Conservation (phyloP, 768 basidiomycete species). For the Candolleomyces aberdarensis region DNA sequence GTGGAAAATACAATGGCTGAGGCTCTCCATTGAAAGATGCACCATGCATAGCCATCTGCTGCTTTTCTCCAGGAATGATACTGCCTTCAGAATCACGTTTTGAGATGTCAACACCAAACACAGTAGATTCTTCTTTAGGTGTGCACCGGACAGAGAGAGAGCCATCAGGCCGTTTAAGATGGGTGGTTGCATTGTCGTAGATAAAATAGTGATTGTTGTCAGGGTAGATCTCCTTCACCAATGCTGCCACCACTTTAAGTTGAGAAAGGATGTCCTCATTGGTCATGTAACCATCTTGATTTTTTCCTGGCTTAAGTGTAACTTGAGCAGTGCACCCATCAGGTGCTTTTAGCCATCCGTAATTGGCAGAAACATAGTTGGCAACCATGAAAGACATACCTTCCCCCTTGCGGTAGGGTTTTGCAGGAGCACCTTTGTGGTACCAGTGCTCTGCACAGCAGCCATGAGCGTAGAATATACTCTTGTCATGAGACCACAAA, state of each 20-base stretch:
- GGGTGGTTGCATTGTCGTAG: conserved; percentile 23
- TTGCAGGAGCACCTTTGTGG: conserved; percentile 19
- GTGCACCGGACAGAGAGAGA: conserved; percentile 27
- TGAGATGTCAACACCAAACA: conserved; percentile 8
- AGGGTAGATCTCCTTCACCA: conserved; percentile 21
- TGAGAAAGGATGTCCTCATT: conserved; percentile 29
- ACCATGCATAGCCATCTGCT: conserved; percentile 28
- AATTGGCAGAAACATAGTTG: conserved; percentile 30
- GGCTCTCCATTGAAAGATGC: conserved; percentile 18
- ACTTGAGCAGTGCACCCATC: conserved; percentile 11
- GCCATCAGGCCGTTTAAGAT: conserved; percentile 20
- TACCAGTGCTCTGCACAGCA: conserved; percentile 25
- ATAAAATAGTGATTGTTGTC: conserved; percentile 23
- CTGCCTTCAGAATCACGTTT: conserved; percentile 18
- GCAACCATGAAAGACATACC: conserved; percentile 37
- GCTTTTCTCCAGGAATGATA: conserved; percentile 12
- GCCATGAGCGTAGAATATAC: conserved; percentile 38
- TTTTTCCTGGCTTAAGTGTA: conserved; percentile 23
- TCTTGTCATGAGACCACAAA: conserved; percentile 37
- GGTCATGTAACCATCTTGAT: conserved; percentile 9
- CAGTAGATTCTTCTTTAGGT: conserved; percentile 20
- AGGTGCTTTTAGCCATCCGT: conserved; percentile 10
- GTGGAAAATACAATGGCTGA: conserved; percentile 31
- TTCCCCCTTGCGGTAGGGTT: conserved; percentile 35
- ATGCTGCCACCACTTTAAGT: conserved; percentile 17